phyloP scores from a whole-genome alignment of 306 rosid species.

The Ziziphus jujuba region DNA sequence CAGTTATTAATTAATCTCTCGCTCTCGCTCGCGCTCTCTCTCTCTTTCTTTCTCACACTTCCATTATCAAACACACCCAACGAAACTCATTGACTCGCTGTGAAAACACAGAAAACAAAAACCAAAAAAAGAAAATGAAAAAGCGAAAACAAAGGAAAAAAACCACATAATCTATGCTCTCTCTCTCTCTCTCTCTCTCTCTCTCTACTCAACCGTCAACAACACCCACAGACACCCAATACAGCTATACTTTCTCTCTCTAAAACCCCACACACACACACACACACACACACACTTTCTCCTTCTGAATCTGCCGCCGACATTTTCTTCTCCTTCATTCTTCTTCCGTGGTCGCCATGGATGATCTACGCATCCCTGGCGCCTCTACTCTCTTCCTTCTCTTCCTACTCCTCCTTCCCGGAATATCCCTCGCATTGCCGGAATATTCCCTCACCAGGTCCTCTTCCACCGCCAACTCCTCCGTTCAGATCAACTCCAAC shows the following conservation, averaged over 20 bases:
- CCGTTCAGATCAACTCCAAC: slow-evolving; percentile 67
- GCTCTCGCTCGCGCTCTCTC: no score
- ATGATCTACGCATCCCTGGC: slow-evolving; percentile 46
- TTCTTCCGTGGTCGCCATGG: slow-evolving; percentile 52
- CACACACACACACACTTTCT: no score
- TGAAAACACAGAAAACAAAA: slow-evolving; percentile 13
- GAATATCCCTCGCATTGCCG: slow-evolving; percentile 34
- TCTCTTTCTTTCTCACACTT: no score
- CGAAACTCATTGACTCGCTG: no score
- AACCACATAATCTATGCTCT: slow-evolving; percentile 1
- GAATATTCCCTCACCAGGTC: slow-evolving; percentile 20
- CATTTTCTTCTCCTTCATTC: slow-evolving; percentile 36
- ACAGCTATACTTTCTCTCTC: slow-evolving; percentile 18
- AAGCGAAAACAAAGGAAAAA: background rate
- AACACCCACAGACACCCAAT: background rate
- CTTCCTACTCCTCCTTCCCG: slow-evolving; percentile 5
- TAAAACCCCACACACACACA: no score
- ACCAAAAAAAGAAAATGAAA: background rate
- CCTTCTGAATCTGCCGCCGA: slow-evolving; percentile 17
- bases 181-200: slow-evolving; percentile 23
- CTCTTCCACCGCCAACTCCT: slow-evolving; percentile 2
- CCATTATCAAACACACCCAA: no score
- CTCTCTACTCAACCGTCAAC: background rate
- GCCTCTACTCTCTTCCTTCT: slow-evolving; percentile 9
- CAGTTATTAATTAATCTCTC: no score